Evolutionary conservation across 2,329 filamentous ascomycete species (phyloP).

Genomic region (Aureobasidium sp.): DNA sequence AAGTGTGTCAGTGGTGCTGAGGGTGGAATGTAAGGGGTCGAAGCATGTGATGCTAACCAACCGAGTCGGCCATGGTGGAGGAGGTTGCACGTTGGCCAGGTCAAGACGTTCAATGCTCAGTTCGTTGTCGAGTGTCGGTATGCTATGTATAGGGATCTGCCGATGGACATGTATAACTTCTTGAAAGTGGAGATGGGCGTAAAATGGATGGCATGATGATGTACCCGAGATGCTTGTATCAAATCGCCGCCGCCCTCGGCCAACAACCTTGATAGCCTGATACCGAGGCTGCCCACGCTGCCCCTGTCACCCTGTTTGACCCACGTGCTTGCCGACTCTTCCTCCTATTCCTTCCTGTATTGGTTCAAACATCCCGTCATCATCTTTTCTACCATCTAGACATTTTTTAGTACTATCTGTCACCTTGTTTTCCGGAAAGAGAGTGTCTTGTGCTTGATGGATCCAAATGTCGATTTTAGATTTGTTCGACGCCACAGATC

Average conservation of each 20-base stretch:
- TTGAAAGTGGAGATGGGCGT: neutral
- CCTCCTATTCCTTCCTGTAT: neutral
- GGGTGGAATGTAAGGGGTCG: neutral
- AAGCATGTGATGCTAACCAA: conserved; percentile 17
- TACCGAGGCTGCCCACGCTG: conserved; percentile 4
- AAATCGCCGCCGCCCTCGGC: conserved; percentile 1
- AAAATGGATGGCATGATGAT: conserved; percentile 1
- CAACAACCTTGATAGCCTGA: conserved; percentile 8
- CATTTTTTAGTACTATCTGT: too few species aligned
- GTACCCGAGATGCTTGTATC: conserved; percentile 1
- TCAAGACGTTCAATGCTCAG: neutral
- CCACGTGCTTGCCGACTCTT: neutral
- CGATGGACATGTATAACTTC: neutral
- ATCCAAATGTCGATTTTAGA: neutral
- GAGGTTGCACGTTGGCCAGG: neutral
- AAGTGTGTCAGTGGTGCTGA: neutral
- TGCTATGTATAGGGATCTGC: neutral
- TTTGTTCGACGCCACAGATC: neutral
- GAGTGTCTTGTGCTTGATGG: neutral
- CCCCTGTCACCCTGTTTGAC: neutral
- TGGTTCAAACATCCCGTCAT: neutral
- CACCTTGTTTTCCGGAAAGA: neutral
- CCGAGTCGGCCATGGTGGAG: conserved; percentile 22
- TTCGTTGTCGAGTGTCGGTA: too few species aligned
- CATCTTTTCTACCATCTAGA: too few species aligned